Evolutionary conservation across 2,329 filamentous ascomycete species (phyloP).

Genomic region (Bipolaris zeicola): DNA sequence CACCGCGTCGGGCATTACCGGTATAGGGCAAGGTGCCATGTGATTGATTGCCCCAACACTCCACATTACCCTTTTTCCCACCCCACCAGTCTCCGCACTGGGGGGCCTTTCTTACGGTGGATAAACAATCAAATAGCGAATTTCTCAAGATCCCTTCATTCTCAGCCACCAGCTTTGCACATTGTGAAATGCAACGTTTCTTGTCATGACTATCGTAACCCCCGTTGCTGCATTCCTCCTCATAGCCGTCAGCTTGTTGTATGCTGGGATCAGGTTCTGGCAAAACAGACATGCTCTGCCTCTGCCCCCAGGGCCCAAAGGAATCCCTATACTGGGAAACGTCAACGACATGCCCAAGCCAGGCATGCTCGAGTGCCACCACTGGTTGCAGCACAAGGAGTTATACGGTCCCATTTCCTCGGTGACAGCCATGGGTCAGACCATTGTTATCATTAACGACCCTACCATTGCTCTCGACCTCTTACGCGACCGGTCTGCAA

Average conservation of each 20-base stretch:
- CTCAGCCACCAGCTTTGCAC: neutral
- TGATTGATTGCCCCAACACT: neutral
- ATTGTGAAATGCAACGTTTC: neutral
- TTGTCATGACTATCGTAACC: neutral
- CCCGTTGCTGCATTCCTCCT: neutral
- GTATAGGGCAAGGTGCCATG: too few species aligned
- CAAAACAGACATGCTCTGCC: conserved; percentile 20
- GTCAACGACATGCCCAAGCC: conserved; percentile 54
- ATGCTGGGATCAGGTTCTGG: conserved; percentile 16
- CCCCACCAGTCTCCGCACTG: neutral
- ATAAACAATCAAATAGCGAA: neutral
- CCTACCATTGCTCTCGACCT: conserved; percentile 29
- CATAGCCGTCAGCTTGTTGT: neutral
- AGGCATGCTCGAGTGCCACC: conserved; percentile 48
- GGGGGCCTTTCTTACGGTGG: neutral
- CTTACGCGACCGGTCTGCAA: conserved; percentile 27
- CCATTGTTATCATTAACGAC: conserved; percentile 20
- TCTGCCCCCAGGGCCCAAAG: conserved; percentile 59
- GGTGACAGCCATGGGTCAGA: conserved; percentile 2
- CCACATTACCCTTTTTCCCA: neutral
- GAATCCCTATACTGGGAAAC: conserved; percentile 58
- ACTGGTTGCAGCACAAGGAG: conserved; percentile 54
- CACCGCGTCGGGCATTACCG: too few species aligned
- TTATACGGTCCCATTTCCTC: conserved; percentile 7
- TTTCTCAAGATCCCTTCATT: neutral